These are phyloP conservation scores for Endocalyx cinctus DNA, from an alignment of 2,329 filamentous ascomycete species.

Conservation along the genomic window DNA sequence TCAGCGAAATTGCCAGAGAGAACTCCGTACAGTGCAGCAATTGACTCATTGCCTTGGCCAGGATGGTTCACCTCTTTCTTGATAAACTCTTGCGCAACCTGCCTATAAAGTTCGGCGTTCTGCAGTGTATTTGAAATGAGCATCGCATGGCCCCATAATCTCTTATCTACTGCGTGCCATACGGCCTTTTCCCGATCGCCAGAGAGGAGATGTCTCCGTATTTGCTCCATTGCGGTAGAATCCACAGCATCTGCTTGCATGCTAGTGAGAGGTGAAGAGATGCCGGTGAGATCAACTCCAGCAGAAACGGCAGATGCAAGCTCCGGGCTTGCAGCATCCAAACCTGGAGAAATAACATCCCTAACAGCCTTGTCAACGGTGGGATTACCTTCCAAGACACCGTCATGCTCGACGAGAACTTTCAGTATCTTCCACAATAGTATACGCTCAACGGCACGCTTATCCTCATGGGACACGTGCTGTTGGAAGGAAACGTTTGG, in stretches of 20 bases:
- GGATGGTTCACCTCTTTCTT: conserved; percentile 86
- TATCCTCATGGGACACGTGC: conserved; percentile 56
- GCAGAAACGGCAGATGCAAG: conserved; percentile 22
- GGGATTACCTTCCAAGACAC: conserved; percentile 67
- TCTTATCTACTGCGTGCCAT: conserved; percentile 88
- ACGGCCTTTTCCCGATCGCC: conserved; percentile 89
- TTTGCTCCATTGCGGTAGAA: conserved; percentile 61
- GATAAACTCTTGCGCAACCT: conserved; percentile 92
- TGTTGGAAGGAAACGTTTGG: conserved; percentile 46
- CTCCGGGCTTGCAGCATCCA: conserved; percentile 25
- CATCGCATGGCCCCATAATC: conserved; percentile 95
- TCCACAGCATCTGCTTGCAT: conserved; percentile 65
- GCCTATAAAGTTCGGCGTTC: conserved; percentile 81
- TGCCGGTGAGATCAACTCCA: conserved; percentile 34
- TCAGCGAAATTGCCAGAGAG: conserved; percentile 93
- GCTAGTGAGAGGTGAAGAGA: conserved; percentile 28
- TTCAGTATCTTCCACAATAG: conserved; percentile 84
- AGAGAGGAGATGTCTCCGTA: conserved; percentile 68
- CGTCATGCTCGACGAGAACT: conserved; percentile 82
- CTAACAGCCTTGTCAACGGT: conserved; percentile 71
- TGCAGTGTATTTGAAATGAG: conserved; percentile 70
- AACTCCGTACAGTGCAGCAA: conserved; percentile 89
- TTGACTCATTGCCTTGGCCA: conserved; percentile 74
- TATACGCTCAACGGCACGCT: conserved; percentile 72
- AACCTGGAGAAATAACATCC: conserved; percentile 63